These are phyloP conservation scores for Fusarium mexicanum DNA, from an alignment of 2,329 filamentous ascomycete genomes.

Conservation along the genomic window DNA sequence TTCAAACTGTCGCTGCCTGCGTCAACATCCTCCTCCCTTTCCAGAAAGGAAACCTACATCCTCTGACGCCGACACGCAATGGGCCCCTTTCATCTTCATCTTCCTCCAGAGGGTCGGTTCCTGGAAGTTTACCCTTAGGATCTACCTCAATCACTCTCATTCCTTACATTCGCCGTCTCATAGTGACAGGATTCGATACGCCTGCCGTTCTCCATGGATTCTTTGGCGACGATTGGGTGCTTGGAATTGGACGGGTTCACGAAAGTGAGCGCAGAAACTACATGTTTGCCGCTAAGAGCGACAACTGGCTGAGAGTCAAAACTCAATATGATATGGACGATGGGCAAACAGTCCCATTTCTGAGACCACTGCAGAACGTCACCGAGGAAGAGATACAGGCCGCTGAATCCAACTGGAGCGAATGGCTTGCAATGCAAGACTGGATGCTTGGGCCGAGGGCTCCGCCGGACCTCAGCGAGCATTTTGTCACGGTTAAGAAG, in stretches of 20 bases:
- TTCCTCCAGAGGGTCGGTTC: conserved; percentile 44
- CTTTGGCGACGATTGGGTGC: conserved; percentile 92
- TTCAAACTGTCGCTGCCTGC: conserved; percentile 89
- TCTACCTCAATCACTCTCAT: conserved; percentile 71
- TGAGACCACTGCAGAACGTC: conserved; percentile 82
- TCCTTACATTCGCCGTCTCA: conserved; percentile 88
- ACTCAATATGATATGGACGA: conserved; percentile 87
- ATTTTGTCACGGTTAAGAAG: conserved; percentile 45
- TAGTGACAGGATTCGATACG: conserved; percentile 91
- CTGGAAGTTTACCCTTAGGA: conserved; percentile 13
- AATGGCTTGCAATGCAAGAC: conserved; percentile 96
- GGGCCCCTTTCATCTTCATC: conserved; percentile 38
- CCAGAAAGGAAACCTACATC: conserved; percentile 65
- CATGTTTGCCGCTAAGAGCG: conserved; percentile 93
- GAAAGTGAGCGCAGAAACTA: conserved; percentile 94
- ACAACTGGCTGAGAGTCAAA: conserved; percentile 89
- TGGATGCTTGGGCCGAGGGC: conserved; percentile 95
- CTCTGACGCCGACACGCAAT: conserved; percentile 53
- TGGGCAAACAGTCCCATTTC: conserved; percentile 85
- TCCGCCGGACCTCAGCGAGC: conserved; percentile 54
- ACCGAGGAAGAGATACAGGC: conserved; percentile 81
- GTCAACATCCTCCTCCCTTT: conserved; percentile 92
- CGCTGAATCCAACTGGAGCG: conserved; percentile 88
- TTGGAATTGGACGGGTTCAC: conserved; percentile 82
- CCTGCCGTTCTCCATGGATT: conserved; percentile 90